Evolutionary conservation across 139 green algal genomes (phyloP), one percentile per base, ranked within the genome.

Genomic region (Desmodesmus armatus): DNA sequence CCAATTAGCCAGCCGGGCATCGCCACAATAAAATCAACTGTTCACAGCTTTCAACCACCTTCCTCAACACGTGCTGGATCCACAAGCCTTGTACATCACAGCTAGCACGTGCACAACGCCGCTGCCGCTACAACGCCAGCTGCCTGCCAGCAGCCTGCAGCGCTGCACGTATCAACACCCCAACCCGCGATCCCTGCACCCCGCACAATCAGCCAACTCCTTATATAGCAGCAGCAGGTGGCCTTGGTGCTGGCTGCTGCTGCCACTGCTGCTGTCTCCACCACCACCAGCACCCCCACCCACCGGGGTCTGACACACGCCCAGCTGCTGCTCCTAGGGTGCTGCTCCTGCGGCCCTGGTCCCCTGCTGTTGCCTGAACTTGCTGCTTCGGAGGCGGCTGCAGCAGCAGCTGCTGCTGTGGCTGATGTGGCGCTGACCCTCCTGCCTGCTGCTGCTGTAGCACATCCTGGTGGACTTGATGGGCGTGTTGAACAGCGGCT

Each of bases 111-210:
- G n/a, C n/a, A n/a, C n/a, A n/a, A n/a, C n/a, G n/a, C n/a, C n/a
- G n/a, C n/a, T n/a, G n/a, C n/a, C n/a, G n/a, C n/a, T n/a, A n/a
- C n/a, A n/a, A n/a, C n/a, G n/a, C n/a, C n/a, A n/a, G n/a, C n/a
- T n/a, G n/a, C n/a, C n/a, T n/a, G n/a, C n/a, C n/a, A n/a, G n/a
- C n/a, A n/a, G n/a, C n/a, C n/a, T n/a, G n/a, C n/a, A n/a, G n/a
- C n/a, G n/a, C n/a, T n/a, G n/a, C n/a, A n/a, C n/a, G n/a, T n/a
- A n/a, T n/a, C n/a, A n/a, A n/a, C n/a, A n/a, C n/a, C n/a, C n/a
- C n/a, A n/a, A n/a, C n/a, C n/a, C n/a, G n/a, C n/a, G n/a, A n/a
- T 84, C 78, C 62, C 78, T 71, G 55, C 76, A 82, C 5, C 76
- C 76, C 37, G 72, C 76, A 82, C 76, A 82, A 29, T 35, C 39